Percentiles rank a stretch among this genome's conserved stretches.
phyloP scores from a whole-genome alignment of 2,329 filamentous ascomycete genomes.

The Aureobasidium vineae region DNA sequence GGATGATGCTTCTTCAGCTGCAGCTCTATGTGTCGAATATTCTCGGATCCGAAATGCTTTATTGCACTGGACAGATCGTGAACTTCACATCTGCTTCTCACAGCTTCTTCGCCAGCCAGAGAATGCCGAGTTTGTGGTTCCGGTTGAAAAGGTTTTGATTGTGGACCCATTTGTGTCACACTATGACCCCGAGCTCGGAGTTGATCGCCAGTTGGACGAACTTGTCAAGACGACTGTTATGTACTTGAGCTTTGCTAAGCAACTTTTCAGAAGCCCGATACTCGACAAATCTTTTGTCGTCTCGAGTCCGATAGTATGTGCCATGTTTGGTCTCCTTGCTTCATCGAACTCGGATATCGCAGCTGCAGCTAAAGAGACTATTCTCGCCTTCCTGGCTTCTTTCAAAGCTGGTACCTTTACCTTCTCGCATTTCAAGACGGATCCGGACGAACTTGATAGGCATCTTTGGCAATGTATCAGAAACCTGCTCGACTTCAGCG shows the following conservation, averaged over 20 bases:
- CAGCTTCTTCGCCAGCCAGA: constrained; percentile 19
- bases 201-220: constrained; percentile 12
- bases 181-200: constrained; percentile 7
- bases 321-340: constrained; percentile 19
- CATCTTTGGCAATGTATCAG: constrained; percentile 24
- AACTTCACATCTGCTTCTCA: constrained; percentile 22
- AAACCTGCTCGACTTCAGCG: background rate
- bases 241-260: constrained; percentile 22
- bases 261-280: background rate
- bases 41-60: constrained; percentile 28
- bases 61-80: constrained; percentile 20
- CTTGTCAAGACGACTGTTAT: constrained; percentile 6
- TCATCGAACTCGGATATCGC: constrained; percentile 15
- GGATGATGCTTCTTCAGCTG: constrained; percentile 29
- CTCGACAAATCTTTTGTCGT: constrained; percentile 3
- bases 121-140: constrained; percentile 20
- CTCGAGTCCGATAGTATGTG: constrained; percentile 8
- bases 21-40: constrained; percentile 29
- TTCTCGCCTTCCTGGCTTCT: constrained; percentile 24
- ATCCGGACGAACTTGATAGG: constrained; percentile 17
- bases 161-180: constrained; percentile 18
- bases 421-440: constrained; percentile 4
- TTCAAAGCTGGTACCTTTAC: constrained; percentile 14
- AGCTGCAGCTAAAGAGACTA: constrained; percentile 23
- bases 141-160: background rate